Evolutionary conservation across 2,329 filamentous ascomycete species (phyloP), one percentile per base, ranked within the genome.

Genomic region (Dactylellina cionopaga): DNA sequence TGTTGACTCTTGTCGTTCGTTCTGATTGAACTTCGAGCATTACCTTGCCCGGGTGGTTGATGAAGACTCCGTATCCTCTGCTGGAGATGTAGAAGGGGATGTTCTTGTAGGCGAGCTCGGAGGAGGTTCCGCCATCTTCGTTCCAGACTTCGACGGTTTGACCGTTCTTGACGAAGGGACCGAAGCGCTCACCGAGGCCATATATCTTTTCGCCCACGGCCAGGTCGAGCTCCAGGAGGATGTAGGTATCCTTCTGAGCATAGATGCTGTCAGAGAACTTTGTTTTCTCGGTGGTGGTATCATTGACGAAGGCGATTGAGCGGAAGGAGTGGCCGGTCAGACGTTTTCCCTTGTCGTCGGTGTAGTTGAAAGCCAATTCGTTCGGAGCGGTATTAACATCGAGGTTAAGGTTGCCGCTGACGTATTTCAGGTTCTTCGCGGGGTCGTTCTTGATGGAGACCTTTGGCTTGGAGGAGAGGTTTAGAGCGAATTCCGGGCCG

Each of bases 21-120:
- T 92, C 90, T 75, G 88, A 91, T 2, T 90, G 89, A 68, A 92
- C 84, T 78, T 92, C 90, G 7, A 92, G 82, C 64, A 90, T 89
- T 4, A 92, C 86, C 46, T 84, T 85, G 19, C 89, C 89, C 0
- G 89, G 84, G 4, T 87, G 86, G 77, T 92, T 90, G 69, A 92
- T 86, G 78, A 92, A 92, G 29, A 92, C 83, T 17, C 90, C 90
- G 78, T 92, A 93, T 0, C 90, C 90, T n/a, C 85, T 83, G 10
- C 87, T 90, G 77, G 86, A 89, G 75, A 90, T 81, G 84, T 87
- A 90, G 79, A 90, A 90, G 0, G 87, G 85, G 1, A 90, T 80
- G 77, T 90, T 91, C 81, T 90, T 91, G 80, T 91, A 91, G 0
- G 88, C 88, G 78, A 90, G 88, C 62, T 90, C 88, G 74, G 85